A percentile compares a stretch with the other conserved stretches of the same genome.
These are phyloP conservation scores for Vigna hirtella DNA, from an alignment of 306 rosid genomes.

Conservation along the genomic window DNA sequence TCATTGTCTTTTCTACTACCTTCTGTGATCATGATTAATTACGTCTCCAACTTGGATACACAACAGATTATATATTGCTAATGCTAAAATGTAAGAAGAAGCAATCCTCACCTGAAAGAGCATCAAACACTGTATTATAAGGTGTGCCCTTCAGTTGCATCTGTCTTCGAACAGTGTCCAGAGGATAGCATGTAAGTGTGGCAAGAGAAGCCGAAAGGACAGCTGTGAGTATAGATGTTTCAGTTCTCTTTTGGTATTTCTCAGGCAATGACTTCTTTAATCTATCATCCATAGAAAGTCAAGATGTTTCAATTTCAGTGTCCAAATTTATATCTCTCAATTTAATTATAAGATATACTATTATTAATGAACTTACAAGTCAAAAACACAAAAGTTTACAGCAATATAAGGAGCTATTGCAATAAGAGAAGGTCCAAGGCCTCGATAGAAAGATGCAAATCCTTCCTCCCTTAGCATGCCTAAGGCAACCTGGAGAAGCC, in stretches of 20 bases:
- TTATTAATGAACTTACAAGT: slow-evolving; percentile 68
- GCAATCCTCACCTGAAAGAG: slow-evolving; percentile 68
- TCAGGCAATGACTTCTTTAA: slow-evolving; percentile 87
- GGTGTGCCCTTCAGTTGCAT: slow-evolving; percentile 95
- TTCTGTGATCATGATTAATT: too few species aligned
- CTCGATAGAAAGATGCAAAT: slow-evolving; percentile 76
- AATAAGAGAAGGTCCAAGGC: slow-evolving; percentile 91
- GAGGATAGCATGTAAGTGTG: slow-evolving; percentile 84
- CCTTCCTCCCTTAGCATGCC: slow-evolving; percentile 90
- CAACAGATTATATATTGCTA: background rate
- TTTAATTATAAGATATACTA: slow-evolving; percentile 35
- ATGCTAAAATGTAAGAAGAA: slow-evolving; percentile 34
- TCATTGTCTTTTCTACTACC: too few species aligned
- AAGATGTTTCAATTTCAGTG: slow-evolving; percentile 36
- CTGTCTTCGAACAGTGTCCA: slow-evolving; percentile 90
- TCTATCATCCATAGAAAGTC: slow-evolving; percentile 56
- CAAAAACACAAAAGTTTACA: slow-evolving; percentile 85
- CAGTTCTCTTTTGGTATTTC: slow-evolving; percentile 74
- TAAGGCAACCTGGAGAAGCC: slow-evolving; percentile 74
- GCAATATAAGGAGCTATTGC: slow-evolving; percentile 95
- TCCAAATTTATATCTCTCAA: slow-evolving; percentile 31
- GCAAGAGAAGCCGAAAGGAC: slow-evolving; percentile 78
- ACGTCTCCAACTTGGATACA: too few species aligned
- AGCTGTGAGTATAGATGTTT: slow-evolving; percentile 74
- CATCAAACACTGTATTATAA: slow-evolving; percentile 81